Evolutionary conservation across 2,329 filamentous ascomycete genomes (phyloP).

Genomic region (Paecilomyces sp.): DNA sequence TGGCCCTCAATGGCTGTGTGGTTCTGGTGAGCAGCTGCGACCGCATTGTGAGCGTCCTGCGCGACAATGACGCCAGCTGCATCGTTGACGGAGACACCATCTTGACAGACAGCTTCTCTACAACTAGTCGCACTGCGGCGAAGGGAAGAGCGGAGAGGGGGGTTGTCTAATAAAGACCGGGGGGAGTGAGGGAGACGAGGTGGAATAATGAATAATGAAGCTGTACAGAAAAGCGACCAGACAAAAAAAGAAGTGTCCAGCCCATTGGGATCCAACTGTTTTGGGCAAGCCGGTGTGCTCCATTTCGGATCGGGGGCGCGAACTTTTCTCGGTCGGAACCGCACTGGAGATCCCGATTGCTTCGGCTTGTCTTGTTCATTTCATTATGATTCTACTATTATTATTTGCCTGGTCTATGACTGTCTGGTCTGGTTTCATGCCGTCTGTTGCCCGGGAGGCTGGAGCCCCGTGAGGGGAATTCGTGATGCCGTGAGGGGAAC

Average conservation of each 20-base stretch:
- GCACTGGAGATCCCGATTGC: not conserved
- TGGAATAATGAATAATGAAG: not conserved
- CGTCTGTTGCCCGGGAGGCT: not conserved
- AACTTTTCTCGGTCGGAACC: not conserved
- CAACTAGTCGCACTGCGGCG: not conserved
- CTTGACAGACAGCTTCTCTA: constrained; percentile 27
- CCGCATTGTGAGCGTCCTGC: constrained; percentile 26
- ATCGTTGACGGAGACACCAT: constrained; percentile 24
- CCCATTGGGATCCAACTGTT: not conserved
- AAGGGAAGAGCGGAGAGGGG: not conserved
- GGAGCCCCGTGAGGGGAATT: not conserved
- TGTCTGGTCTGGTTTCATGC: not conserved
- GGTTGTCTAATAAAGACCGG: not conserved
- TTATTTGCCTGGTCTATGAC: too few species aligned
- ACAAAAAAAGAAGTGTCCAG: not conserved
- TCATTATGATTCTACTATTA: too few species aligned
- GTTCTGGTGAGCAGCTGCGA: constrained; percentile 16
- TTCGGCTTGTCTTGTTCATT: too few species aligned
- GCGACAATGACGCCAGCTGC: constrained; percentile 29
- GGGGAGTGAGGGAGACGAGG: not conserved
- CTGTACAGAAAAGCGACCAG: not conserved
- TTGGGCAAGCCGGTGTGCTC: constrained; percentile 5
- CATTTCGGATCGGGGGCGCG: not conserved
- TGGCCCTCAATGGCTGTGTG: constrained; percentile 18
- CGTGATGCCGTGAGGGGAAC: not conserved